Evolutionary conservation across 352 stramenopile genomes (phyloP).

Genomic region (Pythium chondricola): DNA sequence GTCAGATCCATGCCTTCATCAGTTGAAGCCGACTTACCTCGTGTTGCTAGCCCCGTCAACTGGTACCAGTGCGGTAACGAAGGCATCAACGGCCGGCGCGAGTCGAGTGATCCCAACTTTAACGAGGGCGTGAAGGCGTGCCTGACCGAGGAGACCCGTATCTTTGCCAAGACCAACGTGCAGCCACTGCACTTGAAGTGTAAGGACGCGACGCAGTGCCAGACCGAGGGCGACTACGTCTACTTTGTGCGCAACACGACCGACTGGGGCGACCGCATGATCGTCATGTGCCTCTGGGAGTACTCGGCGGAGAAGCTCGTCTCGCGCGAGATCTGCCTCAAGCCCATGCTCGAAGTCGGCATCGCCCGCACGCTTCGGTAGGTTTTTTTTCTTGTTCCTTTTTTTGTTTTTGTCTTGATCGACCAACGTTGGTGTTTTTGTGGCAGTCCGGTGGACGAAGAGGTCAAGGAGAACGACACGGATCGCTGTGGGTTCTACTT

Average conservation of each 20-base stretch:
- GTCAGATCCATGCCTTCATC: no score
- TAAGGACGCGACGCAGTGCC: constrained; percentile 44
- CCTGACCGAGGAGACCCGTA: constrained; percentile 50
- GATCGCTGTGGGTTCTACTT: constrained; percentile 82
- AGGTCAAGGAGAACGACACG: constrained; percentile 68
- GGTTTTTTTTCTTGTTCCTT: constrained; percentile 1
- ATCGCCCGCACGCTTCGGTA: constrained; percentile 52
- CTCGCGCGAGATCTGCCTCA: constrained; percentile 53
- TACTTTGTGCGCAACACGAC: constrained; percentile 82
- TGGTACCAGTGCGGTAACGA: constrained; percentile 78
- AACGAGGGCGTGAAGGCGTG: constrained; percentile 53
- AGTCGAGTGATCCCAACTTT: constrained; percentile 27
- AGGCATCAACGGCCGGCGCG: constrained; percentile 28
- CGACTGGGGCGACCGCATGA: constrained; percentile 80
- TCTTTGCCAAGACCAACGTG: constrained; percentile 68
- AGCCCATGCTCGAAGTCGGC: constrained; percentile 67
- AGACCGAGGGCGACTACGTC: constrained; percentile 43
- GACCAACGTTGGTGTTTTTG: no score
- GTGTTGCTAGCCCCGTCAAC: constrained; percentile 73
- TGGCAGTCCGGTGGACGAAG: constrained; percentile 38
- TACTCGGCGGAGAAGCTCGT: constrained; percentile 45
- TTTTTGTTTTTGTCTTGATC: not conserved
- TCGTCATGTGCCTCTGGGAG: constrained; percentile 78
- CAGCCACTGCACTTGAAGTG: constrained; percentile 67
- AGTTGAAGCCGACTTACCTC: no score